Conservation (phyloP, 1,139 yeast genomes). For the Candida glucosophila region DNA sequence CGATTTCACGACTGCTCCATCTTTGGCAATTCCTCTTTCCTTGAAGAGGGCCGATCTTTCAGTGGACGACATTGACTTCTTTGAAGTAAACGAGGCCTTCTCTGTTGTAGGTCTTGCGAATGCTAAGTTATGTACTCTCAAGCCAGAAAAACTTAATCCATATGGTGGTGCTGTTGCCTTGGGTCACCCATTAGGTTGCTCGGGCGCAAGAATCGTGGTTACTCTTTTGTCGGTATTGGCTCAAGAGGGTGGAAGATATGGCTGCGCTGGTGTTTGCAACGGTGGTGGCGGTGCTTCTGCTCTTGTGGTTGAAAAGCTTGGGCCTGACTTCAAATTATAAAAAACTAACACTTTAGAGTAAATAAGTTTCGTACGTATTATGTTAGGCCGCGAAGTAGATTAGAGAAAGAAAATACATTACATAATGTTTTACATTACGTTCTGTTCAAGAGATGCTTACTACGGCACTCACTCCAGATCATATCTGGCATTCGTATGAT, state of each 20-base stretch:
- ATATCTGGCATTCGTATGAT: conserved; percentile 5
- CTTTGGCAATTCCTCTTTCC: conserved; percentile 86
- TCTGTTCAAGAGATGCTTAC: neutral
- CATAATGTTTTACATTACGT: neutral
- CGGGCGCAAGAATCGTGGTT: conserved; percentile 87
- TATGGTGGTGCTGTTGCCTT: conserved; percentile 96
- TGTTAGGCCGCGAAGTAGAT: neutral
- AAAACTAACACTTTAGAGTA: conserved; percentile 1
- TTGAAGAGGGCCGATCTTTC: conserved; percentile 66
- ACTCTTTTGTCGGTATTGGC: conserved; percentile 63
- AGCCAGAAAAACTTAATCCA: conserved; percentile 64
- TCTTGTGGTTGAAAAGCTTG: conserved; percentile 13
- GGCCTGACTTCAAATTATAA: conserved; percentile 19
- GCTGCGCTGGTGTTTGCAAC: conserved; percentile 88
- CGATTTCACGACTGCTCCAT: conserved; percentile 86
- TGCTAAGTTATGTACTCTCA: conserved; percentile 57
- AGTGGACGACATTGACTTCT: conserved; percentile 52
- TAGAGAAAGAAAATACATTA: no score
- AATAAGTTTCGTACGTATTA: neutral
- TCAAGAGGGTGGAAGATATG: conserved; percentile 75
- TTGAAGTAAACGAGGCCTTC: conserved; percentile 91
- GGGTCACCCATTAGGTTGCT: conserved; percentile 92
- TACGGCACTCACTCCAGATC: conserved; percentile 2
- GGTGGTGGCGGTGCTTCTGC: conserved; percentile 96
- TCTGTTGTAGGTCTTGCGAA: conserved; percentile 87